Base-by-base conservation (phyloP, 2,329 filamentous ascomycete genomes). In the Myriosclerotinia duriaeana region DNA sequence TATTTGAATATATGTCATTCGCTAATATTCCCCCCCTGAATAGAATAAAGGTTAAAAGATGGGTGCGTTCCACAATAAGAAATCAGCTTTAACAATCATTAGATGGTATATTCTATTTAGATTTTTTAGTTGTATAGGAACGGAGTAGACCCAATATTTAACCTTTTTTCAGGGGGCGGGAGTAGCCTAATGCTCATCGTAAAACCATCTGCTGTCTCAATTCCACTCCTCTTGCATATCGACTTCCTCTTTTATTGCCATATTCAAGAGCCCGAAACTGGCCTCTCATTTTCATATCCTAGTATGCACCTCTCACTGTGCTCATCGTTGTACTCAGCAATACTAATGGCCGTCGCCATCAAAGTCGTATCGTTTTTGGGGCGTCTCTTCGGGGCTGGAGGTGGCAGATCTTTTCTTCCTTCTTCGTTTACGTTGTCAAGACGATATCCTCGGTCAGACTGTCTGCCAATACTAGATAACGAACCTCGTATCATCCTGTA, bases 401-500 rank as follows among this genome's bases (percentile, higher is more conserved):
- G 56, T 22, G 56, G 56, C 36, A 59, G 17, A 17, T 59, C 26
- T 22, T 59, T 58, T 36, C 5, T 59, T 22, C 56, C 20, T 22
- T 36, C 42, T 9, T 59, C 42, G 40, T 42, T 12, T 48, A 36
- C 12, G 5, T 59, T 59, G 8, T 59, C 42, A 34, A 59, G 30
- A 9, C 56, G 42, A 48, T 59, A 48, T 36, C 56, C 42, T 48
- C 42, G 30, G 30, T 42, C 11, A 7, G 26, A 48, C 20, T n/a
- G 26, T 30, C 42, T 14, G 30, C 56, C 12, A 1, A 12, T 36
- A 36, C 42, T 48, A 4, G 30, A 48, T 5, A 22, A 22, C 12
- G 56, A 36, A n/a, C 9, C 20, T 48, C 7, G 36, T 8, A 59
- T 11, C 3, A 11, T 20, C 44, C 65, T 66, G 56, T 70, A 74